phyloP scores from a whole-genome alignment of 1,139 yeast genomes.

The Yamadazyma spencermartinsiae region DNA sequence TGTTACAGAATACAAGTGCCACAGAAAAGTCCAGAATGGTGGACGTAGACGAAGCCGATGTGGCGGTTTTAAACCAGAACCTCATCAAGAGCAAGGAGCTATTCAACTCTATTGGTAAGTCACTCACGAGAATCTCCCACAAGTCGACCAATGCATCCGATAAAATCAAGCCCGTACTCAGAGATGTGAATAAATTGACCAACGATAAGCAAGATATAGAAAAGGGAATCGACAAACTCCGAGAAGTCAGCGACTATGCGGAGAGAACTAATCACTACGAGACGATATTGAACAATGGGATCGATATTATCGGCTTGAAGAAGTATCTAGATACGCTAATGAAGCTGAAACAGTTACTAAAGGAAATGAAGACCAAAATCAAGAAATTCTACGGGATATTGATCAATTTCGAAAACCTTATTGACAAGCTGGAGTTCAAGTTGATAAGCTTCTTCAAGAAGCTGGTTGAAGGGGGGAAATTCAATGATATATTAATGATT shows the following conservation, averaged over 20 bases:
- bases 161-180: constrained; percentile 70
- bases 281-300: constrained; percentile 35
- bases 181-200: constrained; percentile 59
- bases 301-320: constrained; percentile 39
- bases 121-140: constrained; percentile 55
- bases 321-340: constrained; percentile 40
- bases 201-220: constrained; percentile 60
- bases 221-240: constrained; percentile 58
- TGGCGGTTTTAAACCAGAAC: constrained; percentile 77
- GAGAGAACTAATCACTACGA: constrained; percentile 57
- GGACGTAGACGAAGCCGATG: constrained; percentile 82
- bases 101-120: constrained; percentile 54
- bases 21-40: too few species aligned
- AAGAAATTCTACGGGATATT: constrained; percentile 52
- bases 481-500: constrained; percentile 30
- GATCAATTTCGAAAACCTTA: constrained; percentile 44
- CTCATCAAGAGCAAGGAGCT: constrained; percentile 58
- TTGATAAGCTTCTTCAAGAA: constrained; percentile 35
- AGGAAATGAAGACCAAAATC: constrained; percentile 39
- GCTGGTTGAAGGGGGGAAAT: constrained; percentile 17
- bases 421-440: constrained; percentile 47
- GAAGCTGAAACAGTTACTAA: constrained; percentile 32
- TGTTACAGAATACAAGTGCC: too few species aligned
- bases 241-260: constrained; percentile 67
- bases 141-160: constrained; percentile 64